Evolutionary conservation across 2,329 filamentous ascomycete species (phyloP).

Genomic region (Sarocladiaceae sp.): DNA sequence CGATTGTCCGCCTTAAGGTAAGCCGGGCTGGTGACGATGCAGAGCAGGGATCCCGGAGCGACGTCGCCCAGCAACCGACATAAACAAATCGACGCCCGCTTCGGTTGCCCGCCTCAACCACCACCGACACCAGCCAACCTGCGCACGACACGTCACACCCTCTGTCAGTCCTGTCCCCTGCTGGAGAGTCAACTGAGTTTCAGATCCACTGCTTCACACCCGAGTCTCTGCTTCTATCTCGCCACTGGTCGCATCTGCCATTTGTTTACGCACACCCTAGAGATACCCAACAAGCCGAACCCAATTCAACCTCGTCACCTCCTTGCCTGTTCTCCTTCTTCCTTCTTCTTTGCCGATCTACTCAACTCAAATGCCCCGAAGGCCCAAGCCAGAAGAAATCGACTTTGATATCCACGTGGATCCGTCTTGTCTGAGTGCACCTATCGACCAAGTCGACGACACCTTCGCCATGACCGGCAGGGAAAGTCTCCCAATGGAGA

Average conservation of each 20-base stretch:
- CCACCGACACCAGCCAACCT: slow-evolving; percentile 15
- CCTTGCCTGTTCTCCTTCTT: slow-evolving; percentile 3
- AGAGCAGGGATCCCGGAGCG: background rate
- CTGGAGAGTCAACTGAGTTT: background rate
- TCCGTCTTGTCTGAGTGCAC: slow-evolving; percentile 34
- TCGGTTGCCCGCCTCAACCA: slow-evolving; percentile 18
- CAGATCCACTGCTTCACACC: background rate
- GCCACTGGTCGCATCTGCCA: background rate
- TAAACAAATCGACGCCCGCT: slow-evolving; percentile 25
- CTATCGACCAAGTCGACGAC: slow-evolving; percentile 31
- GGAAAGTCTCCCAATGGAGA: background rate
- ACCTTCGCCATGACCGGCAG: background rate
- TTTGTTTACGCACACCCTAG: background rate
- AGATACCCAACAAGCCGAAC: background rate
- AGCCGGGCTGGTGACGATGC: too few relatives aligned
- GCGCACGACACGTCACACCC: slow-evolving; percentile 9
- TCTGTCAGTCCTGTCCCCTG: background rate
- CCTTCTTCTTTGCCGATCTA: background rate
- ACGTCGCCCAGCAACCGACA: slow-evolving; percentile 27
- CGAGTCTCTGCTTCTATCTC: background rate
- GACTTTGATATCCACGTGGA: slow-evolving; percentile 45
- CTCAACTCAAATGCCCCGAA: slow-evolving; percentile 19
- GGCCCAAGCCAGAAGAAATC: slow-evolving; percentile 24
- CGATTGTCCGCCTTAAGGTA: too few relatives aligned
- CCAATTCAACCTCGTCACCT: background rate